phyloP scores from a whole-genome alignment of 306 rosid species.

The Sicyos edulis region DNA sequence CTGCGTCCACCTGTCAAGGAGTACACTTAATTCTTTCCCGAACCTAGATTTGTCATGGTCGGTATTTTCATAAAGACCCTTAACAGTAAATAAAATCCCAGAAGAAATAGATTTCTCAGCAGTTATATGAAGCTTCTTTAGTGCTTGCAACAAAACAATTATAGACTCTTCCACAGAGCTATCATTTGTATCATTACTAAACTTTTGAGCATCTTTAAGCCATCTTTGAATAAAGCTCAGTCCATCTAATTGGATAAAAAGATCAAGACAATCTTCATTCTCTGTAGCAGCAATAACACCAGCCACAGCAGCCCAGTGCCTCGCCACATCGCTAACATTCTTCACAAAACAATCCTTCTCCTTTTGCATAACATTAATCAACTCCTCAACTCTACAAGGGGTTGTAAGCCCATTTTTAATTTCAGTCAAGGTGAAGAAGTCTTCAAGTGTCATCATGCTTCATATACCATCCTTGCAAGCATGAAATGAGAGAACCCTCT shows the following conservation, averaged over 20 bases:
- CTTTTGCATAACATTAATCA: conserved; percentile 71
- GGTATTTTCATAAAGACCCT: conserved; percentile 40
- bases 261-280: conserved; percentile 89
- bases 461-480: conserved; percentile 48
- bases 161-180: conserved; percentile 72
- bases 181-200: conserved; percentile 49
- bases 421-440: conserved; percentile 94
- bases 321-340: conserved; percentile 67
- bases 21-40: conserved; percentile 54
- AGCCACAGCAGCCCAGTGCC: conserved; percentile 98
- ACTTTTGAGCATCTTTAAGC: conserved; percentile 68
- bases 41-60: conserved; percentile 61
- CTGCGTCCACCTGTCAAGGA: conserved; percentile 69
- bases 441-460: conserved; percentile 93
- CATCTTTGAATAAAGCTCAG: conserved; percentile 67
- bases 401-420: conserved; percentile 97
- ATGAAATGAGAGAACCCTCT: conserved; percentile 31
- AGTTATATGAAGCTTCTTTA: conserved; percentile 68
- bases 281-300: conserved; percentile 93
- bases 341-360: conserved; percentile 61
- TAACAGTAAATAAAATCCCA: conserved; percentile 62
- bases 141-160: conserved; percentile 60
- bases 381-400: conserved; percentile 78
- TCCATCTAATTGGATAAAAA: conserved; percentile 80
- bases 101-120: conserved; percentile 57